Conservation (phyloP, 768 basidiomycete species). For the Lactifluus pinguis region DNA sequence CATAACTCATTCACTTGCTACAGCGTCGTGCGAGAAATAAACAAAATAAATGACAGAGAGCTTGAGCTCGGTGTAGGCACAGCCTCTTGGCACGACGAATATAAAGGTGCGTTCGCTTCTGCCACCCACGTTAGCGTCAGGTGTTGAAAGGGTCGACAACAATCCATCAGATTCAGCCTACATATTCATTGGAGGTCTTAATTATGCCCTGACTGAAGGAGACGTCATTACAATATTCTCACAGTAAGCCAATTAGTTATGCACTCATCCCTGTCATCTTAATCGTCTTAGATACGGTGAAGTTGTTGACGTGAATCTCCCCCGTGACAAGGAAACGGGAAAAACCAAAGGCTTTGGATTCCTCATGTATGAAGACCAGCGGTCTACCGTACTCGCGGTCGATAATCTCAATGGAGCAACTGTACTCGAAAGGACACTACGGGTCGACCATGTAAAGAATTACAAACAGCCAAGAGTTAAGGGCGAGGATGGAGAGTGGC, state of each 20-base stretch:
- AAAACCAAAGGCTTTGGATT: constrained; percentile 90
- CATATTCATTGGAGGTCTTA: constrained; percentile 84
- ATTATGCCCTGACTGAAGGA: constrained; percentile 87
- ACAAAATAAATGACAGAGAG: constrained; percentile 86
- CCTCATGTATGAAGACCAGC: constrained; percentile 98
- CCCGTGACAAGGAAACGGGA: constrained; percentile 87
- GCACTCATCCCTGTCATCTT: not conserved
- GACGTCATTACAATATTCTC: constrained; percentile 97
- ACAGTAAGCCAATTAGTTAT: constrained; percentile 52
- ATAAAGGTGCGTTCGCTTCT: constrained; percentile 48
- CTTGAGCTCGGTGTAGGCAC: constrained; percentile 64
- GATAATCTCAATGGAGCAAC: constrained; percentile 97
- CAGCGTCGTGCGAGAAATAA: constrained; percentile 90
- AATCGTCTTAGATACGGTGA: constrained; percentile 74
- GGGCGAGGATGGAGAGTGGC: constrained; percentile 76
- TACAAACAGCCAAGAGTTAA: constrained; percentile 82
- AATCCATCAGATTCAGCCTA: constrained; percentile 78
- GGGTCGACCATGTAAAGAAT: constrained; percentile 87
- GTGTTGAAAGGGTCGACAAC: not conserved
- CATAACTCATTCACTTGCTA: constrained; percentile 11
- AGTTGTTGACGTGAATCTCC: constrained; percentile 89
- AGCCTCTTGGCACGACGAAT: constrained; percentile 93
- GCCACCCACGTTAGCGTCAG: constrained; percentile 3
- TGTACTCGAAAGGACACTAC: constrained; percentile 75
- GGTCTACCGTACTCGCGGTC: constrained; percentile 90